Conservation (phyloP, 805 yeast species). For the Sugiyamaella valdiviana region DNA sequence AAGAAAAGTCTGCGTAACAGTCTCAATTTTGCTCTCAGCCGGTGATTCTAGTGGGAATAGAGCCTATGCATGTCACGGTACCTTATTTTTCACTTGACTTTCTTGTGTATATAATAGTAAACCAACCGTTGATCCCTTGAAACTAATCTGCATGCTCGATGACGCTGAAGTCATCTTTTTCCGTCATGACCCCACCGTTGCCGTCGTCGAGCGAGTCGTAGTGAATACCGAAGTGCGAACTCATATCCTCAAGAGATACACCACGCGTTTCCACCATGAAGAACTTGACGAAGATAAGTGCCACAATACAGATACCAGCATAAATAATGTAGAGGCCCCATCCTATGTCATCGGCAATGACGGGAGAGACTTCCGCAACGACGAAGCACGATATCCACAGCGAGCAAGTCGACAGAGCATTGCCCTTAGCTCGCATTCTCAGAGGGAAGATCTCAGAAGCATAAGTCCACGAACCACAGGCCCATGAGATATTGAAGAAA, state of each 20-base stretch:
- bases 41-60: background rate
- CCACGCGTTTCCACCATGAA: slow-evolving; percentile 12
- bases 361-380: slow-evolving; percentile 58
- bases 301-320: slow-evolving; percentile 11
- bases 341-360: slow-evolving; percentile 24
- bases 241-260: slow-evolving; percentile 13
- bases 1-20: background rate
- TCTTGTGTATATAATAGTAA: too few species aligned
- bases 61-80: background rate
- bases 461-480: slow-evolving; percentile 28
- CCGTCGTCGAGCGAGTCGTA: slow-evolving; percentile 1
- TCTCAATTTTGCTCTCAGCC: background rate
- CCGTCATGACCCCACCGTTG: too few species aligned
- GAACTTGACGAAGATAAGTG: slow-evolving; percentile 10
- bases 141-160: too few species aligned
- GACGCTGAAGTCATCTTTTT: too few species aligned
- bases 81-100: too few species aligned
- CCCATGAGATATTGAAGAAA: slow-evolving; percentile 13
- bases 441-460: slow-evolving; percentile 56
- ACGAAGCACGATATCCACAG: slow-evolving; percentile 54
- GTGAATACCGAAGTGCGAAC: slow-evolving; percentile 4
- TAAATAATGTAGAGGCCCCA: slow-evolving; percentile 14
- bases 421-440: slow-evolving; percentile 54
- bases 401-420: slow-evolving; percentile 50
- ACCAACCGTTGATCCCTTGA: too few species aligned